These are phyloP conservation scores for Ramaria sp. DNA, from an alignment of 768 basidiomycete genomes.

Conservation along the genomic window DNA sequence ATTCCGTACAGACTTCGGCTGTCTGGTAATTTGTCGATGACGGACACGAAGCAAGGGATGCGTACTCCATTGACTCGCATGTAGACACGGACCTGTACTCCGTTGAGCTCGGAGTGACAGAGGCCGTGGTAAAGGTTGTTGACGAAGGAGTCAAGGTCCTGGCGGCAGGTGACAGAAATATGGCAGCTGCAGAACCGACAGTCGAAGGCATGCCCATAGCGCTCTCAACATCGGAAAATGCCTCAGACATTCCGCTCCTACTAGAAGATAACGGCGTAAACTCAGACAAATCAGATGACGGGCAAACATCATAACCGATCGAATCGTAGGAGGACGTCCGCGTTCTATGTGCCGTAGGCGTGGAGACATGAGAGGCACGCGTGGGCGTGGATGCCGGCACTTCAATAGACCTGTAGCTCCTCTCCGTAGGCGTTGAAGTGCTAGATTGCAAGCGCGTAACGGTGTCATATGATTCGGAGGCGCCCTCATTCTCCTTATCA, in stretches of 20 bases:
- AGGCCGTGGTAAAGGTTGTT: conserved; percentile 16
- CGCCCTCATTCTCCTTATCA: conserved; percentile 46
- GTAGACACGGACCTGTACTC: conserved; percentile 31
- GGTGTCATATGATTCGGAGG: conserved; percentile 14
- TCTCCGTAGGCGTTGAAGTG: conserved; percentile 1
- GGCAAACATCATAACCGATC: conserved; percentile 6
- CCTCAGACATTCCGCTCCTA: neutral
- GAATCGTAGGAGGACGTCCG: conserved; percentile 5
- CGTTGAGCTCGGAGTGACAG: conserved; percentile 24
- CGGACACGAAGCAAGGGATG: conserved; percentile 8
- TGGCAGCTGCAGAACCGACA: neutral
- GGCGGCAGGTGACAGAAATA: conserved; percentile 8
- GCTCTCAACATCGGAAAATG: conserved; percentile 1
- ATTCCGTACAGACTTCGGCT: conserved; percentile 28
- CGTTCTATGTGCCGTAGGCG: neutral
- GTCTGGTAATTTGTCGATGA: conserved; percentile 31
- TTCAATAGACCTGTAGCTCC: neutral
- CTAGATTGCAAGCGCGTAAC: neutral
- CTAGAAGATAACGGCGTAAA: conserved; percentile 4
- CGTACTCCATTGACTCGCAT: conserved; percentile 30
- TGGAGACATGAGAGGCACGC: neutral
- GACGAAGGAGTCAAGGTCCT: conserved; percentile 17
- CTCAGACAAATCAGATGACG: conserved; percentile 6
- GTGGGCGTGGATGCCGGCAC: neutral
- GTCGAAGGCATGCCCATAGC: neutral